Base-by-base conservation (phyloP, 345 rosid genomes). In the Eutrema yunnanense region DNA sequence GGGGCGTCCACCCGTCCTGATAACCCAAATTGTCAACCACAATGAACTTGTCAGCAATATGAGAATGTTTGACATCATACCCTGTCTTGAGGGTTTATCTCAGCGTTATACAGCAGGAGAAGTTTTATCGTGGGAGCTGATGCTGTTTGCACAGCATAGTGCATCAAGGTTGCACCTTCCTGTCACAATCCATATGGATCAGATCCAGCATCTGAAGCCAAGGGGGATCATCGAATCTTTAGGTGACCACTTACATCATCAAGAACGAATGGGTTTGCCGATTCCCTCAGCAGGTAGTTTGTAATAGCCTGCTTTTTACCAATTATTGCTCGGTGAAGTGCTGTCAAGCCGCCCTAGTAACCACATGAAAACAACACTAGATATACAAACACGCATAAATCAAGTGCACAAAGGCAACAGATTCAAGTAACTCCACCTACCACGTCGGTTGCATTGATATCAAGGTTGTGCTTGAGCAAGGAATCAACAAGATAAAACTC, bases 1-100 rank as follows among this genome's bases (percentile, higher is more conserved):
- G 73, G 9, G 98, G 97, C 38, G 97, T 84, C 98, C 98, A 94
- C 69, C 97, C 98, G 71, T 94, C 90, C 97, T 94, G 76, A 72
- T 78, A 73, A 74, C 38, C 26, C 62, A 41, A 70, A 42, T 16
- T 49, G 72, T 70, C 36, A 71, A 57, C 29, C n/a, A 56, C 44
- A 62, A 38, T 56, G 52, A 40, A 29, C 8, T 61, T 41, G 13
- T 50, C 43, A 29, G 44, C 36, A 55, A 54, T 14, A 57, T 48
- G 22, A 38, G 16, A 7, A 19, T 50, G 29, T 73, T 27, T 43
- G 34, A 30, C 80, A 57, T 30, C 85, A 64, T 84, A 91, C 97
- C 78, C 84, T 81, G 84, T 94, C 99, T 71, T 81, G 96, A 63
- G 87, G 86, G 68, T 91, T 91, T 74, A 91, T 79, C 41, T 94